Conservation (phyloP, 352 stramenopile genomes). For the Phytophthora litchii region DNA sequence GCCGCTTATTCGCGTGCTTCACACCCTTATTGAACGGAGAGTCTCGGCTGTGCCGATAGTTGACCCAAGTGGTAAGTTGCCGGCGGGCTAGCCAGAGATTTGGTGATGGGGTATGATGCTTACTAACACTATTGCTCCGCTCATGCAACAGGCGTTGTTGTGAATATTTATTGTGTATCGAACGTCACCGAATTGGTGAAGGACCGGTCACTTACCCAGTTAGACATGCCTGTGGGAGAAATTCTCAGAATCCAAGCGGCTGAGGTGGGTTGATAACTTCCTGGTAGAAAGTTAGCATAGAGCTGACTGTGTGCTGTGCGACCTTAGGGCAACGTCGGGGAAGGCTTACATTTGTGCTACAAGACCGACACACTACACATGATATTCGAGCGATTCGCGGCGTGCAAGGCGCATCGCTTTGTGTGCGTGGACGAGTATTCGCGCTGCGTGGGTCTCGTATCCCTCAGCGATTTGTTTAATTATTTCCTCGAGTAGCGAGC, state of each 20-base stretch:
- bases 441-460: constrained; percentile 84
- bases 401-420: constrained; percentile 85
- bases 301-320: constrained; percentile 16
- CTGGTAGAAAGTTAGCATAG: not conserved
- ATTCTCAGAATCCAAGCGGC: constrained; percentile 87
- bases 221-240: constrained; percentile 89
- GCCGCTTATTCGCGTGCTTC: constrained; percentile 93
- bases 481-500: constrained; percentile 87
- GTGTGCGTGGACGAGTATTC: constrained; percentile 88
- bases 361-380: constrained; percentile 91
- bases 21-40: constrained; percentile 82
- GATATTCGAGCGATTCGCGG: constrained; percentile 89
- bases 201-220: constrained; percentile 86
- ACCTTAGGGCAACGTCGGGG: constrained; percentile 75
- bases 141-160: constrained; percentile 65
- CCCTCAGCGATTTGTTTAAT: constrained; percentile 91
- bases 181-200: constrained; percentile 91
- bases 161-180: constrained; percentile 93
- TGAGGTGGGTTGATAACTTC: constrained; percentile 51
- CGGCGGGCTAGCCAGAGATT: not conserved
- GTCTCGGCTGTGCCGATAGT: constrained; percentile 87
- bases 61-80: constrained; percentile 71
- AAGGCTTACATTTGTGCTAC: constrained; percentile 87
- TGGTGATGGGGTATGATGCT: not conserved
- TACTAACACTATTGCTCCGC: constrained; percentile 13